These are phyloP conservation scores for Aspergillus sclerotialis DNA, from an alignment of 2,329 filamentous ascomycete species.

Conservation along the genomic window DNA sequence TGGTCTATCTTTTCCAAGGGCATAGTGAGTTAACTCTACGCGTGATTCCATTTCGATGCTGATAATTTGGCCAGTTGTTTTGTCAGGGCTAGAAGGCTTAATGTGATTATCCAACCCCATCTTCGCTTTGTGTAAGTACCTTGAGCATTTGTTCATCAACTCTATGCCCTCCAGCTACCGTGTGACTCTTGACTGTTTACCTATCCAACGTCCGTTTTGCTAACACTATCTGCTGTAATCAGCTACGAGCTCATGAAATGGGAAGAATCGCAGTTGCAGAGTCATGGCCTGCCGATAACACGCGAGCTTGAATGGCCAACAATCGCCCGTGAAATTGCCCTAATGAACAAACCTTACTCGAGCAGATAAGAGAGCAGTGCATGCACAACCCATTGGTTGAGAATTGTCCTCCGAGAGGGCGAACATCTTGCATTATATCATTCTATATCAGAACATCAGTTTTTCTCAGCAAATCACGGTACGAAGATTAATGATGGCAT, in stretches of 20 bases:
- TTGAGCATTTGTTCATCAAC: neutral
- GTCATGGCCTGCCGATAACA: conserved; percentile 49
- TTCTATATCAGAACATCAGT: neutral
- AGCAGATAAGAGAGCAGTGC: conserved; percentile 41
- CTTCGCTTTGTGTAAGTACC: conserved; percentile 68
- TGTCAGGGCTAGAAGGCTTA: conserved; percentile 82
- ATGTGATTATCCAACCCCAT: conserved; percentile 98
- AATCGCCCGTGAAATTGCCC: conserved; percentile 79
- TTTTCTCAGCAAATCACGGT: too few relatives aligned
- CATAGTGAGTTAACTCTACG: conserved; percentile 56
- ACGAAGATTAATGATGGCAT: too few relatives aligned
- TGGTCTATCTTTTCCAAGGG: conserved; percentile 75
- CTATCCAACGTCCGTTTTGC: neutral
- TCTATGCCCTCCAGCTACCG: too few relatives aligned
- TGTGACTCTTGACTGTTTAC: neutral
- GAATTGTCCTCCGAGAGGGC: too few relatives aligned
- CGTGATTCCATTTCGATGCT: neutral
- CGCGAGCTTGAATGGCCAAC: conserved; percentile 88
- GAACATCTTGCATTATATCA: too few relatives aligned
- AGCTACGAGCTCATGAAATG: conserved; percentile 85
- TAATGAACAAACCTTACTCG: conserved; percentile 93
- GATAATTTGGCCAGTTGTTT: conserved; percentile 56
- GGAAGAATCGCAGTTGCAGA: conserved; percentile 68
- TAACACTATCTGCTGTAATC: neutral
- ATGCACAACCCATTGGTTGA: neutral